A percentile compares a stretch with the other conserved stretches of the same genome.
Conservation (phyloP, 352 stramenopile genomes). For the Phytophthora lateralis region DNA sequence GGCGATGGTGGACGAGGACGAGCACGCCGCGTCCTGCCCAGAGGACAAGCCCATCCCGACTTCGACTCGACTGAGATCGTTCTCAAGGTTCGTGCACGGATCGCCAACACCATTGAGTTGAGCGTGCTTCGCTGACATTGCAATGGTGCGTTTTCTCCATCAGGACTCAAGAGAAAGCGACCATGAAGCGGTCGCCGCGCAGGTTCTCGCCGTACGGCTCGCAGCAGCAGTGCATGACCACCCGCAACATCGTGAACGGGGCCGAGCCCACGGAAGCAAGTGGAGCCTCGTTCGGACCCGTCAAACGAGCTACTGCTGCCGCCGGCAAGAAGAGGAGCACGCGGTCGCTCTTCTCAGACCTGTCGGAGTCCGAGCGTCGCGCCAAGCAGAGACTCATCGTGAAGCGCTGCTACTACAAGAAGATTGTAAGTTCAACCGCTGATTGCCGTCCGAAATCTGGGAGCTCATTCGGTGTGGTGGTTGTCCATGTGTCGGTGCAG, state of each 20-base stretch:
- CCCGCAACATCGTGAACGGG: conserved; percentile 30
- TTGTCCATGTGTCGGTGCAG: conserved; percentile 31
- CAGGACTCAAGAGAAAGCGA: conserved; percentile 37
- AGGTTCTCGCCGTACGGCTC: conserved; percentile 26
- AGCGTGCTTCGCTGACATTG: conserved; percentile 2
- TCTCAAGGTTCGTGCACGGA: conserved; percentile 17
- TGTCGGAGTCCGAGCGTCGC: conserved; percentile 59
- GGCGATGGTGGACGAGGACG: conserved; percentile 34
- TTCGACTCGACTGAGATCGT: conserved; percentile 19
- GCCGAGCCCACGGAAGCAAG: conserved; percentile 28
- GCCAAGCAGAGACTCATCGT: conserved; percentile 76
- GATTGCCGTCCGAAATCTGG: conserved; percentile 26
- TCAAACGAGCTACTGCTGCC: conserved; percentile 4
- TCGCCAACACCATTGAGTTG: neutral
- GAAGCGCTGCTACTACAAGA: conserved; percentile 82
- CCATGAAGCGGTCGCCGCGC: conserved; percentile 33
- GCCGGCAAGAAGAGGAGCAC: conserved; percentile 57
- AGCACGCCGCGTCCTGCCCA: conserved; percentile 35
- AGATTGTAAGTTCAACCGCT: conserved; percentile 60
- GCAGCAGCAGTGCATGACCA: conserved; percentile 32
- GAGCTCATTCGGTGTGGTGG: conserved; percentile 23
- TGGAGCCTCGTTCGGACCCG: conserved; percentile 13
- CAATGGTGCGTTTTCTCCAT: neutral
- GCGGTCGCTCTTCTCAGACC: conserved; percentile 44
- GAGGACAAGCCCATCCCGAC: conserved; percentile 34